Conservation (phyloP, 73 alveolate genomes). For the Paramecium tetraurelia region DNA sequence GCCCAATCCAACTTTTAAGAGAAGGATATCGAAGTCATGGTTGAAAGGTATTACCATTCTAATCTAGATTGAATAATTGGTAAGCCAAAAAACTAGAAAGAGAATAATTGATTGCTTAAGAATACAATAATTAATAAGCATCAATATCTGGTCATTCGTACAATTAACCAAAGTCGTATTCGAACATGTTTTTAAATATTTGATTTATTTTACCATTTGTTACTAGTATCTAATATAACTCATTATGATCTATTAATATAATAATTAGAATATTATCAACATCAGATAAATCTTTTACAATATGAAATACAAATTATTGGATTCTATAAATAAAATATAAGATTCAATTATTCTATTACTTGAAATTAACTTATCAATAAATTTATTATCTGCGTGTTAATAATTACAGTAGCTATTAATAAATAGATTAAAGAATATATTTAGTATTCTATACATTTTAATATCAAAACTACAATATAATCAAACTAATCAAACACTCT, state of each 20-base stretch:
- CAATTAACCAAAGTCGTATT: background rate
- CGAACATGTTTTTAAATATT: background rate
- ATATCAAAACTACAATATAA: too few relatives aligned
- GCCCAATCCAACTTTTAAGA: background rate
- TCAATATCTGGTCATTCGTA: background rate
- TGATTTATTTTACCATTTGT: background rate
- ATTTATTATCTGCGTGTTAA: too few relatives aligned
- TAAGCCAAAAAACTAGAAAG: background rate
- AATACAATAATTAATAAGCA: background rate
- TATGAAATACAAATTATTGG: too few relatives aligned
- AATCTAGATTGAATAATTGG: constrained; percentile 40
- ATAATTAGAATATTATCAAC: background rate
- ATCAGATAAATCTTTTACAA: too few relatives aligned
- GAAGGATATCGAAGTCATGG: constrained; percentile 2
- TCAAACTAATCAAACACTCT: too few relatives aligned
- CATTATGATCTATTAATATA: background rate
- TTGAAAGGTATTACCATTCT: background rate
- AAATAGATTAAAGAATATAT: too few relatives aligned
- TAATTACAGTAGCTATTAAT: too few relatives aligned
- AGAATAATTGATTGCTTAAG: background rate
- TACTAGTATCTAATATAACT: background rate
- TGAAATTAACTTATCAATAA: too few relatives aligned
- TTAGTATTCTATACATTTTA: too few relatives aligned
- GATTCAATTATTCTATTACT: background rate
- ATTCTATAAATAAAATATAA: background rate